Base-by-base conservation (phyloP, 208 protist genomes). In the Trypanosoma scelopori region DNA sequence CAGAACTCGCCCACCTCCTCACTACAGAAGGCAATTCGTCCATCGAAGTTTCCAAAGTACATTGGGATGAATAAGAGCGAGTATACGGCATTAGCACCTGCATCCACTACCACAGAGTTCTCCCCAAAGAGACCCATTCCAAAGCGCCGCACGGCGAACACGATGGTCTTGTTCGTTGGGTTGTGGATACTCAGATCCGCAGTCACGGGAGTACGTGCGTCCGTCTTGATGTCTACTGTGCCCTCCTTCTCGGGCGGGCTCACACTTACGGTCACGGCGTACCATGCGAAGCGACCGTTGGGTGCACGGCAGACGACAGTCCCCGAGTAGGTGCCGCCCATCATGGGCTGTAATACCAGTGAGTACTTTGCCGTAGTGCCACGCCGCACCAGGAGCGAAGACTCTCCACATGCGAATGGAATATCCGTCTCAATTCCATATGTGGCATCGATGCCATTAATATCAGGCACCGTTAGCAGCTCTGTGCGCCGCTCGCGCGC, bases 1-100 rank as follows among this genome's bases (percentile, higher is more conserved):
- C 93, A 97, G 65, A 96, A 98, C 82, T 98, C 93, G n/a, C 96
- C 96, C 1, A 87, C 76, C 18, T 76, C 81, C 20, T 92, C 78
- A 74, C 92, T 97, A 75, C 79, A 82, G 61, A 98, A 97, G 25
- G 87, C 79, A 28, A 98, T 64, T 0, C 81, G 69, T 12, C 92
- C 94, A 15, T 79, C 74, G 47, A 76, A 78, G 43, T 68, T 76
- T 30, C 92, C 93, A 47, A 81, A 65, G n/a, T 78, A 57, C 28
- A 91, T 78, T n/a, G 96, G 96, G 25, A 81, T 71, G 74, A 94
- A 98, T 32, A 93, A 63, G 37, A 94, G 79, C 30, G 80, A 78
- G 74, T 97, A 98, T 16, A 71, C 58, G 16, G 76, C 68, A 15
- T 59, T 61, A 23, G 79, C 76, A 13, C 55, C 39, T 11, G 91